phyloP scores from a whole-genome alignment of 2,329 filamentous ascomycete genomes.

The Ophiosphaerella korrae region DNA sequence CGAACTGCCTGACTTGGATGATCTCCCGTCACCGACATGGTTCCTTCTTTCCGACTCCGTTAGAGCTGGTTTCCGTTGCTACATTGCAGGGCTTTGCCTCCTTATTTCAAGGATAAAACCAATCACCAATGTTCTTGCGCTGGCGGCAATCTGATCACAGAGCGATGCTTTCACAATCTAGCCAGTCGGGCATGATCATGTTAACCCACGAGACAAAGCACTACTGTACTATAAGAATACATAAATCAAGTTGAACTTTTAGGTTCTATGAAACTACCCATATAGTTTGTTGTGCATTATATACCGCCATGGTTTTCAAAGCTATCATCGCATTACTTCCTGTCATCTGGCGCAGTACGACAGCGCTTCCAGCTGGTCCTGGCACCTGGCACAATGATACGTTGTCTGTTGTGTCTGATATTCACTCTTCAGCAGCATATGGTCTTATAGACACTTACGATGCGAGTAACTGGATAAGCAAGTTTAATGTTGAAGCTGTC shows the following conservation, averaged over 20 bases:
- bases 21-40: slow-evolving; percentile 24
- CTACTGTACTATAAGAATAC: slow-evolving; percentile 16
- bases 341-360: slow-evolving; percentile 25
- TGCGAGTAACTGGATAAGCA: slow-evolving; percentile 45
- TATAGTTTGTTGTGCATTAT: not conserved
- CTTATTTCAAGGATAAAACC: slow-evolving; percentile 16
- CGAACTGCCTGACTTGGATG: slow-evolving; percentile 34
- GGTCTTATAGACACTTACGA: slow-evolving; percentile 44
- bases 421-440: slow-evolving; percentile 26
- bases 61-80: slow-evolving; percentile 19
- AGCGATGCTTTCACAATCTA: not conserved
- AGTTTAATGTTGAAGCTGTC: slow-evolving; percentile 42
- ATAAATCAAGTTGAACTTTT: not conserved
- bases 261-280: slow-evolving; percentile 10
- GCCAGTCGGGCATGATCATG: slow-evolving; percentile 3
- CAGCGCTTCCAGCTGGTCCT: slow-evolving; percentile 27
- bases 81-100: slow-evolving; percentile 23
- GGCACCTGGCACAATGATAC: slow-evolving; percentile 29
- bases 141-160: slow-evolving; percentile 18
- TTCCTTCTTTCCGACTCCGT: slow-evolving; percentile 6
- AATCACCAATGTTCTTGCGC: slow-evolving; percentile 16
- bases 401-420: slow-evolving; percentile 18
- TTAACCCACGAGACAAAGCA: slow-evolving; percentile 8
- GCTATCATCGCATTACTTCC: slow-evolving; percentile 19
- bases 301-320: slow-evolving; percentile 20